Base-by-base conservation (phyloP, 192 early-diverging fungal genomes). In the Backusella macrospora region DNA sequence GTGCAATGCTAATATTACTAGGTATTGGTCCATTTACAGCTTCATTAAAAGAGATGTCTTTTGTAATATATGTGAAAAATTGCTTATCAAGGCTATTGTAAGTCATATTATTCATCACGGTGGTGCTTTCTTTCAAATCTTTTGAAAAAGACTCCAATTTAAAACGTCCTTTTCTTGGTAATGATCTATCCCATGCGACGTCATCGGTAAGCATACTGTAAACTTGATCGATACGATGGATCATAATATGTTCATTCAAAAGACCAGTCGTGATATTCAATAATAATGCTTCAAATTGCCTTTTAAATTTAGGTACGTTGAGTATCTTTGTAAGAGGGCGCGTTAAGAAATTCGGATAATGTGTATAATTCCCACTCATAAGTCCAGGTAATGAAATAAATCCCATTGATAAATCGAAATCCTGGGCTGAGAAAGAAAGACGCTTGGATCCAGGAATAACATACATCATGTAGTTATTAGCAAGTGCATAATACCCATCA, bases 401-500 rank as follows among this genome's bases (percentile, higher is more conserved):
- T 18, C 76, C 76, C 39, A 77, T 52, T 0, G 66, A 29, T 4
- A 63, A 40, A 40, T 77, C 76, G 0, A 77, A 16, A 40, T 77
- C 76, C 1, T 71, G 45, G 4, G 71, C 7, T 1, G 34, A 15
- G 42, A 67, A 77, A 15, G 38, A 62, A 42, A 67, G 48, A 0
- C 29, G 59, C 13, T 70, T 10, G 12, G 40, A 18, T 15, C 40
- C 16, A 6, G 39, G 4, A 26, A 73, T 38, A 40, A 68, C 42
- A 29, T 77, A 77, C 12, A 77, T 14, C 26, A 69, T 38, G 29
- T 63, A 73, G 38, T 77, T 77, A 21, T 77, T 66, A 2, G 64
- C 39, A 34, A 47, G 68, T 16, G 44, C 49, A 18, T 68, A n/a
- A n/a, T 73, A 77, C 9, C 76, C 76, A 47, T 77, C 76, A 0